Percentiles rank a stretch among this genome's conserved stretches.
Evolutionary conservation across 768 basidiomycete genomes (phyloP).

Genomic region (Termitomyces sp.): DNA sequence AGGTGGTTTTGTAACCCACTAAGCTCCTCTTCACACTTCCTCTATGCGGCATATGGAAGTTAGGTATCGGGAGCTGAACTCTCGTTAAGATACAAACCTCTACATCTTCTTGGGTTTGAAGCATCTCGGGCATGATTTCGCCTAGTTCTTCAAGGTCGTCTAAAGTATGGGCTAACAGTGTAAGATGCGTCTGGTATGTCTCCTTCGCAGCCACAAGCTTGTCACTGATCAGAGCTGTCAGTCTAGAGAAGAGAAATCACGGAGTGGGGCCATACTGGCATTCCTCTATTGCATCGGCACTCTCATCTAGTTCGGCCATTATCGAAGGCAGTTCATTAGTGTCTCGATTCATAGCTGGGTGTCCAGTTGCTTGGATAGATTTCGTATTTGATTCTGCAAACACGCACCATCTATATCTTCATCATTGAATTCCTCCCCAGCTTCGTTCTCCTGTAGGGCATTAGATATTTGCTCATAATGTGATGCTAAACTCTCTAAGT

Average conservation of each 20-base stretch:
- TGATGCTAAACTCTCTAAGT: constrained; percentile 63
- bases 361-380: not conserved
- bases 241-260: not conserved
- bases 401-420: constrained; percentile 61
- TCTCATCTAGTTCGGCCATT: constrained; percentile 65
- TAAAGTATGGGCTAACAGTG: constrained; percentile 43
- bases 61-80: not conserved
- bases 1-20: constrained; percentile 56
- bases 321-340: constrained; percentile 74
- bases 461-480: constrained; percentile 78
- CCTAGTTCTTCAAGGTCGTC: constrained; percentile 73
- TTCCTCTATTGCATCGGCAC: constrained; percentile 43
- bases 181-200: constrained; percentile 40
- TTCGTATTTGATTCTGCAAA: not conserved
- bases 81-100: constrained; percentile 41
- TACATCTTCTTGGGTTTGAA: constrained; percentile 59
- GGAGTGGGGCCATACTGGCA: constrained; percentile 43
- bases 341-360: constrained; percentile 73
- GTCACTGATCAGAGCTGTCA: constrained; percentile 32
- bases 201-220: constrained; percentile 41
- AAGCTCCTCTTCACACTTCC: constrained; percentile 48
- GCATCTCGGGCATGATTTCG: constrained; percentile 75
- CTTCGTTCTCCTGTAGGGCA: constrained; percentile 62
- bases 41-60: constrained; percentile 25
- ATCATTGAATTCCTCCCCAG: constrained; percentile 60